Base-by-base conservation (phyloP, 176 grass and related monocot species). In the Oryza brachyantha region DNA sequence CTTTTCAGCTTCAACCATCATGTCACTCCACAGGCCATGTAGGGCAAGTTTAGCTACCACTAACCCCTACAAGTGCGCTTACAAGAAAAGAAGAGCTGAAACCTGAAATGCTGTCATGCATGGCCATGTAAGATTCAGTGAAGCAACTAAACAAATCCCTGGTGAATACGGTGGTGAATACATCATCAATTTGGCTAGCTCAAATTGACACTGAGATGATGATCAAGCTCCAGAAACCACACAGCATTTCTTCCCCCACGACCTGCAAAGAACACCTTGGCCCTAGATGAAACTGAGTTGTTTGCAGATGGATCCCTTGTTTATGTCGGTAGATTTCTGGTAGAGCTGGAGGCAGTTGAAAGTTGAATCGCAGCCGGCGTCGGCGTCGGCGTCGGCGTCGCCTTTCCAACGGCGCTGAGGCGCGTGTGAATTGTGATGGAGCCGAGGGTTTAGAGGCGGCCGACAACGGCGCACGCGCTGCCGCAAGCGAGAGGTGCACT, bases 381-480 rank as follows among this genome's bases (percentile, higher is more conserved):
- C 52, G 21, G 2, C 52, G 21, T 7, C 52, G n/a, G 9, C 52
- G 52, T n/a, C n/a, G 52, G n/a, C 52, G 19, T n/a, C 52, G 75
- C 79, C 75, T 80, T 84, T 84, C 79, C 70, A 80, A 75, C 32
- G 81, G 81, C 81, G 76, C n/a, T 70, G 81, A 76, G 73, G 82
- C 57, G 77, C 71, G 72, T 76, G 77, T 58, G 60, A 14, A 14
- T 37, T 32, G 31, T n/a, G n/a, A n/a, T n/a, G 71, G 77, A 37
- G 14, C 34, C 45, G 64, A 71, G 14, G 73, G 82, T 29, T n/a
- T n/a, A n/a, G 37, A 61, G 46, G n/a, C 79, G 7, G 72, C 77
- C 77, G 87, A 89, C 82, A 85, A 29, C 37, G 43, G 16, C 25
- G 87, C 87, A 89, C 87, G 78, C 87, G 87, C 82, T 81, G 87